Base-by-base conservation (phyloP, 2,329 filamentous ascomycete genomes). In the Venturia carpophila region DNA sequence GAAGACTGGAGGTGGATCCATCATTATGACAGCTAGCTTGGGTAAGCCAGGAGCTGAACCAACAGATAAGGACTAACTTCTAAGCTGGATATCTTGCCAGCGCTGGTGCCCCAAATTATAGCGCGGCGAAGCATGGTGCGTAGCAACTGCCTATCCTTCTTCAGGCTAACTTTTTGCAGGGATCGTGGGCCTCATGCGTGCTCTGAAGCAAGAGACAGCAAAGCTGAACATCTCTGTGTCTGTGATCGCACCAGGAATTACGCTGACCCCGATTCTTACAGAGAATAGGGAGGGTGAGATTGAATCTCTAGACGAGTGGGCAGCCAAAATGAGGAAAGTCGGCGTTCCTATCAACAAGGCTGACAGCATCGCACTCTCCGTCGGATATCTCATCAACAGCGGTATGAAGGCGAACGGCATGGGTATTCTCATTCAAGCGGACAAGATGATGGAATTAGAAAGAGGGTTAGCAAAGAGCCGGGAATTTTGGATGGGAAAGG, bases 191-290 rank as follows among this genome's bases (percentile, higher is more conserved):
- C 74, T 81, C 24, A 76, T 82, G 74, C 76, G 79, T 27, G 77
- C 79, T 0, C 71, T 82, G 30, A 81, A 82, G 70, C 76, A 79
- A 43, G 79, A 81, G 68, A 78, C 76, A 61, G 75, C 76, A 5
- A 79, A 76, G 66, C 69, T 79, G 13, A 71, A 74, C 43, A 80
- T 82, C 60, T 74, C 78, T 0, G 75, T 81, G 37, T 77, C 75
- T 0, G 76, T 80, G 6, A 78, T 82, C 1, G 80, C 79, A 1
- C 80, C 79, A 1, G 80, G 75, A 1, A 81, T 82, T 52, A 81
- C 80, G 0, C 70, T 79, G 13, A 82, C 80, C 2, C 76, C 77
- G 3, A 78, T 81, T 61, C 68, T 81, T 17, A 68, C 71, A 5
- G 76, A 74, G 5, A 72, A 72, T 49, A 70, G 72, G 10, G 67